Base-by-base conservation (phyloP, 768 basidiomycete species). In the Aureoboletus auriporus region DNA sequence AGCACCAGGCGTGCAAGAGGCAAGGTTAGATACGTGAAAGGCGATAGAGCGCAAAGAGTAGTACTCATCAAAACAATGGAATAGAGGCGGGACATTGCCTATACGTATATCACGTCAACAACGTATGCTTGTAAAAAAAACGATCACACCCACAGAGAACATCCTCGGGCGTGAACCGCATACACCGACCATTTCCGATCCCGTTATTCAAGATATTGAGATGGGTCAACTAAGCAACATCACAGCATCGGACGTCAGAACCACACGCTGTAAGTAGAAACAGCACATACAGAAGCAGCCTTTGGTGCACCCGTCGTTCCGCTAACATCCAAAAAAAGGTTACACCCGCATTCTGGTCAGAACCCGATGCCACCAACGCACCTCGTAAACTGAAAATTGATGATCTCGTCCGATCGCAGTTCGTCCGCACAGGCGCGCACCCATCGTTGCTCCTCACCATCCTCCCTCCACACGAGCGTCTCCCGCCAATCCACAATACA, bases 311-410 rank as follows among this genome's bases (percentile, higher is more conserved):
- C 89, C 3, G 89, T 90, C 9, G 90, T 90, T 4, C 88, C 88
- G 56, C 89, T 90, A 53, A 8, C 39, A 10, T 6, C 11, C n/a
- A n/a, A 17, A 34, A 29, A 28, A 38, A 37, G 7, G 43, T 57
- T 42, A 44, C 46, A 16, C 12, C 14, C 12, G 29, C 44, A 5
- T 13, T 10, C 23, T n/a, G 20, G 13, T 1, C 27, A 9, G 31
- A 17, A 16, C 39, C 27, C 27, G 8, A 38, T 13, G 13, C 39
- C 17, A 16, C 20, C 26, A 27, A 59, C 56, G 20, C 51, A 86
- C 87, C 88, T 91, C 29, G 89, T 92, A 59, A 91, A 93, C 59
- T 93, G 89, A 49, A 93, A 57, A 58, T 89, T 93, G 41, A 90
- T 82, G 5, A 90, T 73, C 27, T 92, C 89, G 48, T 88, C 80